Percentiles rank a stretch among this genome's conserved stretches.
phyloP scores from a whole-genome alignment of 2,329 filamentous ascomycete genomes.

The Fusarium pilosicola region DNA sequence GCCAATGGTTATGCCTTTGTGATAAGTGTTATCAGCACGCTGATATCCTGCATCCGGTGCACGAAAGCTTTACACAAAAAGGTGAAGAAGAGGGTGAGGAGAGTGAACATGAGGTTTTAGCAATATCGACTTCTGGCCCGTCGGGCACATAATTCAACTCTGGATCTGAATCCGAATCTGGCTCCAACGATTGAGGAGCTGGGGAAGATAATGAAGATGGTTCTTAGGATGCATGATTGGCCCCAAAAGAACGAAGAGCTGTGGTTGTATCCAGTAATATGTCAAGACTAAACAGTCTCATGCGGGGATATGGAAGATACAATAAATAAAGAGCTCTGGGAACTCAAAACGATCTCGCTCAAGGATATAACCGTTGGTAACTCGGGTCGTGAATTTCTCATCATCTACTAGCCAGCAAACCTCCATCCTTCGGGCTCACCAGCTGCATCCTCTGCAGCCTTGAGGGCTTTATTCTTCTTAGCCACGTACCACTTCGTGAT shows the following conservation, averaged over 20 bases:
- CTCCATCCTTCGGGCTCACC: slow-evolving; percentile 28
- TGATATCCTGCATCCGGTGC: background rate
- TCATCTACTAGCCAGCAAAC: background rate
- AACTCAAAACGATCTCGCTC: too few relatives aligned
- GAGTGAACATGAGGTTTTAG: background rate
- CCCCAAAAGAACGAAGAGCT: background rate
- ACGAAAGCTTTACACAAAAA: background rate
- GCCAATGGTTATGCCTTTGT: background rate
- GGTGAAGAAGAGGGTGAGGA: background rate
- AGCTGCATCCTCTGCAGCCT: slow-evolving; percentile 26
- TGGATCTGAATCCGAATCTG: background rate
- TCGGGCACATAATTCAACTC: background rate
- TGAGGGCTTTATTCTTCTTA: slow-evolving; percentile 42
- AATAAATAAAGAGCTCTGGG: rapidly evolving
- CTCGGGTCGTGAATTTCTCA: rapidly evolving
- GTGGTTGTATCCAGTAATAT: background rate
- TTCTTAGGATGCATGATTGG: background rate
- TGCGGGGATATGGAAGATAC: too few relatives aligned
- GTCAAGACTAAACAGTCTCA: background rate
- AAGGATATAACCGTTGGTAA: rapidly evolving
- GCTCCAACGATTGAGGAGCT: rapidly evolving
- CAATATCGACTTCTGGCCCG: rapidly evolving
- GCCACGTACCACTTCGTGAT: slow-evolving; percentile 37
- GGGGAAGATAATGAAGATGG: rapidly evolving
- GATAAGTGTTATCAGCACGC: background rate